Base-by-base conservation (phyloP, 371 early-diverging fungal species). In the Mycotypha africana region DNA sequence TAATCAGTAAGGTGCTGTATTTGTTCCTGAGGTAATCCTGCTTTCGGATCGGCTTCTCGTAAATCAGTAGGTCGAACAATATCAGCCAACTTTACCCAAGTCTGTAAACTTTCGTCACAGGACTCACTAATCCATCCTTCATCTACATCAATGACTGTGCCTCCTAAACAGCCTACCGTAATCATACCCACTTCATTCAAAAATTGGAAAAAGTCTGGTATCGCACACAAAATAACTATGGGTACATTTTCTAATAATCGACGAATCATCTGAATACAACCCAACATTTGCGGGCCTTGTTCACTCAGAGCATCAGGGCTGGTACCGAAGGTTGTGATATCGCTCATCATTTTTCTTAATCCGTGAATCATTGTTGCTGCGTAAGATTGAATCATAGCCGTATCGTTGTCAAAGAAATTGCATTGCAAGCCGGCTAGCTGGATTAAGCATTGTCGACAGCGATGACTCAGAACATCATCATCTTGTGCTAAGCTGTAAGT, bases 401-500 rank as follows among this genome's bases (percentile, higher is more conserved):
- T 43, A 42, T 67, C 58, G 23, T 63, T 46, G 2, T 63, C 62
- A 51, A 89, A 86, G 20, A 86, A 79, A 0, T 81, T 72, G 26
- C 79, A 73, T 32, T 74, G 78, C 34, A 87, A 64, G n/a, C 86
- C 85, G 10, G 85, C 82, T 10, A 89, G 66, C 40, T 86, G 84
- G 16, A 80, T 60, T 19, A 89, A 57, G 38, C 86, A 84, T 59
- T 84, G 83, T 38, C 79, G 58, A 28, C 76, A 73, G 15, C 79
- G 74, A 51, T 84, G 80, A 2, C 67, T 64, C 38, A 76, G 53
- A 10, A 52, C 58, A 42, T 76, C 75, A 23, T 79, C 70, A 2
- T 66, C 62, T 43, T 78, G 72, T 7, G 79, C 62, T 41, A 76
- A 33, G 11, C 33, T 28, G 36, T 65, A 72, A 2, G 64, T 51